A percentile compares a stretch with the other conserved stretches of the same genome.
Conservation (phyloP, 139 green algal genomes). For the Pleodorina starrii region DNA sequence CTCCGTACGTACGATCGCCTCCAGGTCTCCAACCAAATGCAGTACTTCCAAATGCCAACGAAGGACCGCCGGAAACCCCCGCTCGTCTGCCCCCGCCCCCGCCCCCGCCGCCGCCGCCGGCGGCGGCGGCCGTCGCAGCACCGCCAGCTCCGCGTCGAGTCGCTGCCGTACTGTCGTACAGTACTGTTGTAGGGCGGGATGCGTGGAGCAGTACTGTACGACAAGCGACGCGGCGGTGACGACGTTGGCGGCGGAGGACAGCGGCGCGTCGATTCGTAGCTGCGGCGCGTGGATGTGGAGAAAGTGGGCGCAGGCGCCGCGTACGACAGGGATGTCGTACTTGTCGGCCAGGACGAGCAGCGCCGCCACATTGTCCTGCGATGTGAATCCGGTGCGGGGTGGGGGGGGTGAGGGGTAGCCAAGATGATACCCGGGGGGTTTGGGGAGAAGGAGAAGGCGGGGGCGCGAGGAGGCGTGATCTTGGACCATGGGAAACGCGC, state of each 20-base stretch:
- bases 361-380: conserved; percentile 10
- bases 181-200: not conserved
- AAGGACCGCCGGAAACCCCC: not conserved
- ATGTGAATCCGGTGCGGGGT: no score
- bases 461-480: no score
- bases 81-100: no score
- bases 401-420: no score
- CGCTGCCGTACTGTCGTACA: not conserved
- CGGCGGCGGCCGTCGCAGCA: not conserved
- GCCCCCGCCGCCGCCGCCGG: not conserved
- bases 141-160: not conserved
- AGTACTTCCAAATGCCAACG: not conserved
- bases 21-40: not conserved
- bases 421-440: no score
- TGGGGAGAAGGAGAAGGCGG: no score
- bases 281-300: not conserved
- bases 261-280: not conserved
- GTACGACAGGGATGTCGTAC: conserved; percentile 37
- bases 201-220: not conserved
- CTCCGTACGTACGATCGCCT: not conserved
- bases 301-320: conserved; percentile 24
- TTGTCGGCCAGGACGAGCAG: conserved; percentile 33
- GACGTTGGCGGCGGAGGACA: conserved; percentile 1
- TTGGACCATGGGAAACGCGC: no score
- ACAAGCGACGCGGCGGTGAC: not conserved